Evolutionary conservation across 2,329 filamentous ascomycete species (phyloP), one percentile per base, ranked within the genome.

Genomic region (Cryphonectria carpinicola): DNA sequence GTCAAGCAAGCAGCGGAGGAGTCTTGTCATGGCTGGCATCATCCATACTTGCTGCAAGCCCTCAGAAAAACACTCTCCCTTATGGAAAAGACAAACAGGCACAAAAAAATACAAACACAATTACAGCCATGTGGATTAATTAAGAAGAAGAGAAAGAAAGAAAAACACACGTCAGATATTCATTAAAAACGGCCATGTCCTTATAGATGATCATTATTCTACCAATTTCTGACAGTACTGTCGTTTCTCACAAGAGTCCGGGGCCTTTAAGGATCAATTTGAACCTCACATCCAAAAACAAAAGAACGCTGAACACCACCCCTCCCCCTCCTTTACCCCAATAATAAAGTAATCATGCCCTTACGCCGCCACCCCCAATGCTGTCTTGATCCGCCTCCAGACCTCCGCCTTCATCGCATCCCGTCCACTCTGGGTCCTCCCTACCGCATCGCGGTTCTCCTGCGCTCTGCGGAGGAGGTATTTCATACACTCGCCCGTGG

Each of bases 401-500:
- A 92, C 75, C 81, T 93, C 91, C 1, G 77, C 77, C 77, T 85
- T 86, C 84, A 92, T 89, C 11, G 90, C 90, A 76, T 89, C 84
- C 22, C 90, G 84, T 11, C 88, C 89, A 64, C 85, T 85, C 73
- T 81, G 84, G 37, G 91, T 93, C 70, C 91, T 81, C 78, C 87
- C 82, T 61, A 92, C 87, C 3, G 91, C 90, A 74, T 92, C 91
- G 74, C 87, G 87, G 81, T 95, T 95, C 84, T 95, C 92, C 63
- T 94, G 85, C 32, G 91, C 90, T 25, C 92, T 85, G 56, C 92
- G 83, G 46, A 93, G 82, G 63, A 97, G 83, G 79, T 96, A 97
- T 80, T 94, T 94, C 85, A 97, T 89, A 80, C 95, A 97, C 83
- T 97, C 93, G 70, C 88, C 88, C 1, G 89, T 91, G 17, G 88